Conservation (phyloP, 2,329 filamentous ascomycete genomes). For the Dactylellina haptotyla region DNA sequence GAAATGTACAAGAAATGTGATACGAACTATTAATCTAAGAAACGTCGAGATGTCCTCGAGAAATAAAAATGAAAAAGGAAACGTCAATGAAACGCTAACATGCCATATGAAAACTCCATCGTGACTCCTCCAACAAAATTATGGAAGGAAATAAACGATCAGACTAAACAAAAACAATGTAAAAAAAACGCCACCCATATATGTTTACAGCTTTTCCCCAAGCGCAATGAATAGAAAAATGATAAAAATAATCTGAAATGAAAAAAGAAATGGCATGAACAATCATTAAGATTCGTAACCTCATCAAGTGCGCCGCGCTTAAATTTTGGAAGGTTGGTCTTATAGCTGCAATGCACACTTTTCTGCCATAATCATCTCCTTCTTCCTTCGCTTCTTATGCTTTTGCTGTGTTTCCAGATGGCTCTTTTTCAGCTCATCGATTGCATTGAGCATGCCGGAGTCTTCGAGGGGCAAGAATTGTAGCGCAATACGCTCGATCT, state of each 20-base stretch:
- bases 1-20: not conserved
- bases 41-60: not conserved
- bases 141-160: not conserved
- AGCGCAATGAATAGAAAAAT: not conserved
- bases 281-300: constrained; percentile 18
- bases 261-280: constrained; percentile 15
- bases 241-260: not conserved
- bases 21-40: not conserved
- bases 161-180: not conserved
- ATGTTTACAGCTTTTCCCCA: constrained; percentile 11
- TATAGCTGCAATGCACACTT: constrained; percentile 45
- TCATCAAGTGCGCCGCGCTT: constrained; percentile 8
- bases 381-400: constrained; percentile 51
- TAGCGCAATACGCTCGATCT: constrained; percentile 48
- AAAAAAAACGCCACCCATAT: constrained; percentile 29
- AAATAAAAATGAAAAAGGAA: not conserved
- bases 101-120: constrained; percentile 19
- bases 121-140: constrained; percentile 22
- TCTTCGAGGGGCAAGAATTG: constrained; percentile 50
- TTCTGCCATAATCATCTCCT: constrained; percentile 47
- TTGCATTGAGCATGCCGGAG: constrained; percentile 50
- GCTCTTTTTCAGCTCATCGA: constrained; percentile 47
- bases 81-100: not conserved
- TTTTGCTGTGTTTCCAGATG: constrained; percentile 51
- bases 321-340: not conserved